phyloP scores from a whole-genome alignment of 805 yeast genomes.

The Lachancea nothofagi region DNA sequence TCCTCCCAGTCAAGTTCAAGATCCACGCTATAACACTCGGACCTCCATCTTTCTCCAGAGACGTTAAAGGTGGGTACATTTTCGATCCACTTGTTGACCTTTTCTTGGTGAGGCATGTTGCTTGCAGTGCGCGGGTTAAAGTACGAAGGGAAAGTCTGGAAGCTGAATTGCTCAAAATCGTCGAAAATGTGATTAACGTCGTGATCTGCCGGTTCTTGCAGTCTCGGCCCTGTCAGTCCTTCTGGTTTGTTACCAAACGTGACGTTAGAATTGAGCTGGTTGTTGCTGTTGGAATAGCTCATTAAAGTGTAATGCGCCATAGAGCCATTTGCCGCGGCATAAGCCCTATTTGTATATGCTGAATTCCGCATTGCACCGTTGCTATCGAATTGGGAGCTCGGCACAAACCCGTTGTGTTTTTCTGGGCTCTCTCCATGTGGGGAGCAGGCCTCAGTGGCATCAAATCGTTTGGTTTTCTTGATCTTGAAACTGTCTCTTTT shows the following conservation, averaged over 20 bases:
- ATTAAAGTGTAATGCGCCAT: conserved; percentile 19
- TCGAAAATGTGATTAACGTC: conserved; percentile 7
- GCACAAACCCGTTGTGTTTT: background rate
- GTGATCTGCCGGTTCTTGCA: background rate
- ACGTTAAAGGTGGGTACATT: conserved; percentile 44
- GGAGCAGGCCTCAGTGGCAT: conserved; percentile 1
- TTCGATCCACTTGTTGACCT: conserved; percentile 59
- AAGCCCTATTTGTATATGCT: conserved; percentile 1
- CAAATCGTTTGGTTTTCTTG: conserved; percentile 6
- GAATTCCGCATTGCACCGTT: background rate
- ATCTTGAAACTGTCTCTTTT: conserved; percentile 9
- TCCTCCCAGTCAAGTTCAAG: conserved; percentile 32
- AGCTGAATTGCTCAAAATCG: conserved; percentile 8
- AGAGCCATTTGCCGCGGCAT: conserved; percentile 5
- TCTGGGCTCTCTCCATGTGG: conserved; percentile 2
- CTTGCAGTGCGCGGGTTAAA: conserved; percentile 60
- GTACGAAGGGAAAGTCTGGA: conserved; percentile 36
- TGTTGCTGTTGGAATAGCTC: conserved; percentile 13
- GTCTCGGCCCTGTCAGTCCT: background rate
- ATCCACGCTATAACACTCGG: conserved; percentile 23
- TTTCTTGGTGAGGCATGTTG: conserved; percentile 62
- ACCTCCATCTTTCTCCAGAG: conserved; percentile 16
- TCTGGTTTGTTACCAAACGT: conserved; percentile 4
- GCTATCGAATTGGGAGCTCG: conserved; percentile 1
- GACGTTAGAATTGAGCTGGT: background rate